Conservation (phyloP, 495 filamentous ascomycete genomes). For the Paragyromitra xinjiangensis region DNA sequence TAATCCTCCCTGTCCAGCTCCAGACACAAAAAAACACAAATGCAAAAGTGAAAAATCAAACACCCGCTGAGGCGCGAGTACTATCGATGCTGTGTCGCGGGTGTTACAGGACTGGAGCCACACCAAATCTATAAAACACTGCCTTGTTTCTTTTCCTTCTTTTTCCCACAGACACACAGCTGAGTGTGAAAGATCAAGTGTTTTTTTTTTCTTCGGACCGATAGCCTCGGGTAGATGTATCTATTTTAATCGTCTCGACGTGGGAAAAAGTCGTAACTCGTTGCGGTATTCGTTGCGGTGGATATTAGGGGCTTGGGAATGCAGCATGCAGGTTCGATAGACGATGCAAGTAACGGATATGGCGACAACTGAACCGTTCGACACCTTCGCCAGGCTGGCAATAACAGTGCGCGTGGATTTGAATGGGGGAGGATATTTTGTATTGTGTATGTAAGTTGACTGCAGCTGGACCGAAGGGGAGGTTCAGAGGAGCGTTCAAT, state of each 20-base stretch:
- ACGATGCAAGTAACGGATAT: constrained; percentile 21
- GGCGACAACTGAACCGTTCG: constrained; percentile 25
- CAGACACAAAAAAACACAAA: background rate
- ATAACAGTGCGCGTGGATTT: constrained; percentile 9
- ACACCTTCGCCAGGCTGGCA: constrained; percentile 5
- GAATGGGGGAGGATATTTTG: background rate
- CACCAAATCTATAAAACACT: constrained; percentile 14
- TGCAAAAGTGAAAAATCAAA: background rate
- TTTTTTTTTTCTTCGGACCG: constrained; percentile 14
- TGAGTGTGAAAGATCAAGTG: constrained; percentile 10
- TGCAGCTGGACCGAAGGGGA: constrained; percentile 10
- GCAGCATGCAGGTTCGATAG: constrained; percentile 44
- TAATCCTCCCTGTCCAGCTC: constrained; percentile 11
- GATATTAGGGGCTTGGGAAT: constrained; percentile 9
- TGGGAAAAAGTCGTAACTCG: constrained; percentile 37
- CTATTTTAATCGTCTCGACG: constrained; percentile 35
- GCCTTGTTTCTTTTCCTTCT: background rate
- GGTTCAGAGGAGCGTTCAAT: constrained; percentile 24
- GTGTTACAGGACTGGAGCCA: constrained; percentile 7
- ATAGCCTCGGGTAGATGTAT: constrained; percentile 21
- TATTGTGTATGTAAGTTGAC: background rate
- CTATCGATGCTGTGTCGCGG: constrained; percentile 20
- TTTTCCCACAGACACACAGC: background rate
- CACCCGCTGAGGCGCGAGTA: constrained; percentile 12
- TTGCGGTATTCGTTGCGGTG: constrained; percentile 22